Conservation (phyloP, 495 filamentous ascomycete genomes). For the Ramalina intermedia region DNA sequence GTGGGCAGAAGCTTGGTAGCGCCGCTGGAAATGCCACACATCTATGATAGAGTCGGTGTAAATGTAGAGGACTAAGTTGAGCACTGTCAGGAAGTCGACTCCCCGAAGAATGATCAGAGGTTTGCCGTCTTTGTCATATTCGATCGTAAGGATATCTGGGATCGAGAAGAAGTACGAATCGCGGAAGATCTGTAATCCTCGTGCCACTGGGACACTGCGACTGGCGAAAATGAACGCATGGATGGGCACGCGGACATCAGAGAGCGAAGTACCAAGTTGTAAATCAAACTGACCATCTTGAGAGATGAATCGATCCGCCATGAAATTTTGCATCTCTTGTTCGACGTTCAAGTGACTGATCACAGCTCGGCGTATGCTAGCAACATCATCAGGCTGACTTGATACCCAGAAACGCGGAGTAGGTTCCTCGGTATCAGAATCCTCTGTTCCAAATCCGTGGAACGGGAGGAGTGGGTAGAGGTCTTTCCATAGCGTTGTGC, state of each 20-base stretch:
- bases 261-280: conserved; percentile 40
- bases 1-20: conserved; percentile 42
- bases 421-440: conserved; percentile 23
- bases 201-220: conserved; percentile 54
- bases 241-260: conserved; percentile 57
- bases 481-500: conserved; percentile 58
- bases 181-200: conserved; percentile 40
- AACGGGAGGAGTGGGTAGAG: conserved; percentile 55
- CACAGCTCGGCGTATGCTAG: conserved; percentile 29
- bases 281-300: conserved; percentile 22
- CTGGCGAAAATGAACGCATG: conserved; percentile 67
- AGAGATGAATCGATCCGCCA: conserved; percentile 13
- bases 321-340: conserved; percentile 31
- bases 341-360: conserved; percentile 43
- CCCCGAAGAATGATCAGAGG: conserved; percentile 44
- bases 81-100: conserved; percentile 56
- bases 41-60: conserved; percentile 73
- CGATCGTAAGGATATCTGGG: conserved; percentile 47
- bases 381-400: conserved; percentile 5
- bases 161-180: conserved; percentile 27
- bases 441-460: conserved; percentile 13
- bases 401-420: conserved; percentile 29
- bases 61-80: conserved; percentile 65
- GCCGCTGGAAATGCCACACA: conserved; percentile 63
- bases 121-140: conserved; percentile 32